phyloP scores from a whole-genome alignment of 2,329 filamentous ascomycete genomes.

The Celoporthe dispersa region DNA sequence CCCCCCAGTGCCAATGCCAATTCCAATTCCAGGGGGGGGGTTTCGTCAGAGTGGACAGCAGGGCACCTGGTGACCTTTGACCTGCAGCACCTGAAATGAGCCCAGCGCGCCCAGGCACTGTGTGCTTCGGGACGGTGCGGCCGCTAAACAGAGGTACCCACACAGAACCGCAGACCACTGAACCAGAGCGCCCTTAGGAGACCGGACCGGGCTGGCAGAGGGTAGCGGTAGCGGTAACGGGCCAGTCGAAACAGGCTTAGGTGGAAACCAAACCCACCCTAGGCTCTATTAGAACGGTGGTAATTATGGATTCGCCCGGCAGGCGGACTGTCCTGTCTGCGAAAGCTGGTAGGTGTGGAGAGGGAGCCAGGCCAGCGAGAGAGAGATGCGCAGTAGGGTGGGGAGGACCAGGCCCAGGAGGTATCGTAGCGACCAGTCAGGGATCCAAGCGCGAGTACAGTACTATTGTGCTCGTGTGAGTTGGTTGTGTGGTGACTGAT shows the following conservation, averaged over 20 bases:
- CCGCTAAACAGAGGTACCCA: slow-evolving; percentile 2
- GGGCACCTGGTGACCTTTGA: slow-evolving; percentile 12
- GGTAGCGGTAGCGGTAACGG: not conserved
- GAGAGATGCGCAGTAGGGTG: not conserved
- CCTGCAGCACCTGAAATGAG: not conserved
- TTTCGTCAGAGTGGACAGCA: not conserved
- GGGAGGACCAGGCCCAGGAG: not conserved
- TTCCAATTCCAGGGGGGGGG: slow-evolving; percentile 26
- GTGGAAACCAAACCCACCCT: slow-evolving; percentile 22
- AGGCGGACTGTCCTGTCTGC: not conserved
- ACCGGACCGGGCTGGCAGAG: slow-evolving; percentile 6
- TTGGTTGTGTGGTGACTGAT: not conserved
- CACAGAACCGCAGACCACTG: slow-evolving; percentile 1
- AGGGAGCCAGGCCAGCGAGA: slow-evolving; percentile 7
- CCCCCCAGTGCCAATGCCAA: not conserved
- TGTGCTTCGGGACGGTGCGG: slow-evolving; percentile 2
- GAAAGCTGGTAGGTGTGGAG: slow-evolving; percentile 21
- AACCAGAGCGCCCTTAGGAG: not conserved
- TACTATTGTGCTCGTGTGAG: not conserved
- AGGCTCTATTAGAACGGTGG: slow-evolving; percentile 23
- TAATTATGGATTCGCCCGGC: slow-evolving; percentile 26
- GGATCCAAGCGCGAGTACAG: not conserved
- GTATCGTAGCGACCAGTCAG: not conserved
- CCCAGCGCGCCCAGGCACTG: not conserved
- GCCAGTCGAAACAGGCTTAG: slow-evolving; percentile 14